These are phyloP conservation scores for Starmerella apis DNA, from an alignment of 805 yeast species.

Conservation along the genomic window DNA sequence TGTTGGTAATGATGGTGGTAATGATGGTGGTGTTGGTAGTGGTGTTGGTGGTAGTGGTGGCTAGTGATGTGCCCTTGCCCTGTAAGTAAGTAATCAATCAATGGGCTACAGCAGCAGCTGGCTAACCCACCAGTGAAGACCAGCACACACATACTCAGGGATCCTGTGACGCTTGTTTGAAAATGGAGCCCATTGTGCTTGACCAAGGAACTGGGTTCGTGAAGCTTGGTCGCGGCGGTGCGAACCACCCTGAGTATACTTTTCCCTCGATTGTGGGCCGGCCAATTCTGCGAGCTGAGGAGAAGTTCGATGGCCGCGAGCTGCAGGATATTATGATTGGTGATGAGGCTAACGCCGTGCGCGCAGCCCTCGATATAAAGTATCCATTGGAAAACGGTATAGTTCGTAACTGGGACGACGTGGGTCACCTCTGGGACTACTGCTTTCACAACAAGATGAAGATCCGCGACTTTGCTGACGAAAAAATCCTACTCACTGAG, in stretches of 20 bases:
- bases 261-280: slow-evolving; percentile 97
- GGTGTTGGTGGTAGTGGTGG: no score
- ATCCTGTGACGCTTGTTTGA: neutral
- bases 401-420: slow-evolving; percentile 95
- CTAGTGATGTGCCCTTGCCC: neutral
- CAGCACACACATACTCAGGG: neutral
- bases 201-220: slow-evolving; percentile 99
- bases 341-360: slow-evolving; percentile 80
- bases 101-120: neutral
- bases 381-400: slow-evolving; percentile 99
- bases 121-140: neutral
- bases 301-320: slow-evolving; percentile 63
- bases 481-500: slow-evolving; percentile 81
- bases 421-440: slow-evolving; percentile 97
- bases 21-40: no score
- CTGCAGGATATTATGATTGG: slow-evolving; percentile 98
- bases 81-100: slow-evolving; percentile 1
- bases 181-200: slow-evolving; percentile 45
- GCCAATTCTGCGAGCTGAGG: slow-evolving; percentile 95
- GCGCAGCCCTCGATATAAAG: slow-evolving; percentile 82
- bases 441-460: slow-evolving; percentile 88
- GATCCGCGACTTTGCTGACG: slow-evolving; percentile 50
- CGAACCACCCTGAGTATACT: slow-evolving; percentile 92
- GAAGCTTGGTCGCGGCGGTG: slow-evolving; percentile 92
- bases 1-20: no score